A percentile compares a stretch with the other conserved stretches of the same genome.
These are phyloP conservation scores for Annulohypoxylon maeteangense DNA, from an alignment of 495 filamentous ascomycete genomes.

Conservation along the genomic window DNA sequence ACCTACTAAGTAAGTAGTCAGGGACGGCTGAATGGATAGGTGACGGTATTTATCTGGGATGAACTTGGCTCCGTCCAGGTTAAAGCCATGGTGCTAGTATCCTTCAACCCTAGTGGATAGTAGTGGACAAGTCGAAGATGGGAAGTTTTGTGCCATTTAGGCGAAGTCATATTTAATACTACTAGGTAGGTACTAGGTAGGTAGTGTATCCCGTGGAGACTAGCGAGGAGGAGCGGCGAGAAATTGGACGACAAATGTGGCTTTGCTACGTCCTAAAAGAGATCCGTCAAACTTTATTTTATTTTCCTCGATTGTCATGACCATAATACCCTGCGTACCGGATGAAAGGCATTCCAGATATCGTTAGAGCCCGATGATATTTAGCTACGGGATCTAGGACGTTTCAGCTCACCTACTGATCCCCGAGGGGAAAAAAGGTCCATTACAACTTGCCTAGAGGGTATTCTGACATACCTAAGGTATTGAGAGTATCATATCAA, in stretches of 20 bases:
- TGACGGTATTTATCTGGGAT: not conserved
- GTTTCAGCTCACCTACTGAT: not conserved
- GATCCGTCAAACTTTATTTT: conserved; percentile 13
- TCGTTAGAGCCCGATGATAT: not conserved
- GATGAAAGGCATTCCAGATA: not conserved
- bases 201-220: not conserved
- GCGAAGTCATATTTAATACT: too few species aligned
- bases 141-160: not conserved
- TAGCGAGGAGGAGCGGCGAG: not conserved
- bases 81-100: not conserved
- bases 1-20: too few species aligned
- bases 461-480: too few species aligned
- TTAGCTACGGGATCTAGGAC: not conserved
- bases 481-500: not conserved
- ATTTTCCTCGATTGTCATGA: not conserved
- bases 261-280: not conserved
- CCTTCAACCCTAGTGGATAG: not conserved
- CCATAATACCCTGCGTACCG: not conserved
- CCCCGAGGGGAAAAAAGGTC: not conserved
- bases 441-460: not conserved
- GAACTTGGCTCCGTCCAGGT: not conserved
- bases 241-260: not conserved
- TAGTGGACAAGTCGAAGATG: not conserved
- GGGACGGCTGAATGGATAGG: not conserved
- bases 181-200: too few species aligned